A percentile compares a stretch with the other conserved stretches of the same genome.
Conservation (phyloP, 805 yeast genomes). For the Ogataea henricii region DNA sequence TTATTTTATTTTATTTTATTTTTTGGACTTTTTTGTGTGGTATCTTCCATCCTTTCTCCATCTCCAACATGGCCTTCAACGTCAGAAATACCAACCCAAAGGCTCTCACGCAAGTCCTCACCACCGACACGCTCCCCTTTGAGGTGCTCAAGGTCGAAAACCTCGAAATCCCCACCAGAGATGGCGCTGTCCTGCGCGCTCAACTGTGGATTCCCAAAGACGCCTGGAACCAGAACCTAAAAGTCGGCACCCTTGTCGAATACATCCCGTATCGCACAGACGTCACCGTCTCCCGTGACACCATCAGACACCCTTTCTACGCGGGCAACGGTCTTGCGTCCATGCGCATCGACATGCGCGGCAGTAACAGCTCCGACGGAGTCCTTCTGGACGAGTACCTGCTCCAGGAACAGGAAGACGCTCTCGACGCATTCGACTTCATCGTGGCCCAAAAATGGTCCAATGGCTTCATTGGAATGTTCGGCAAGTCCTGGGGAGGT, state of each 20-base stretch:
- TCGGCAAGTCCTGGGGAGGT: slow-evolving; percentile 54
- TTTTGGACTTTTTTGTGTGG: neutral
- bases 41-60: neutral
- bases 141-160: slow-evolving; percentile 37
- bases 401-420: slow-evolving; percentile 46
- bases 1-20: neutral
- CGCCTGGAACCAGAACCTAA: slow-evolving; percentile 30
- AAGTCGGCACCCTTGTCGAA: slow-evolving; percentile 44
- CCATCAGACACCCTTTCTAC: slow-evolving; percentile 47
- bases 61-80: slow-evolving; percentile 42
- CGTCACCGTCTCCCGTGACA: slow-evolving; percentile 46
- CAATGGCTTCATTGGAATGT: slow-evolving; percentile 48
- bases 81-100: slow-evolving; percentile 37
- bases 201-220: slow-evolving; percentile 47
- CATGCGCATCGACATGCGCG: slow-evolving; percentile 49
- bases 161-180: slow-evolving; percentile 40
- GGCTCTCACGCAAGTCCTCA: slow-evolving; percentile 21
- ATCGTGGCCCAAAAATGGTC: slow-evolving; percentile 43
- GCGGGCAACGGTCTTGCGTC: slow-evolving; percentile 50
- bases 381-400: slow-evolving; percentile 44
- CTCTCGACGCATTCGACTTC: slow-evolving; percentile 46
- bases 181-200: slow-evolving; percentile 42
- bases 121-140: slow-evolving; percentile 31
- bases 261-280: slow-evolving; percentile 50
- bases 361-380: slow-evolving; percentile 46